phyloP scores from a whole-genome alignment of 2,329 filamentous ascomycete species.

The Graphiopsis chlorocephala region DNA sequence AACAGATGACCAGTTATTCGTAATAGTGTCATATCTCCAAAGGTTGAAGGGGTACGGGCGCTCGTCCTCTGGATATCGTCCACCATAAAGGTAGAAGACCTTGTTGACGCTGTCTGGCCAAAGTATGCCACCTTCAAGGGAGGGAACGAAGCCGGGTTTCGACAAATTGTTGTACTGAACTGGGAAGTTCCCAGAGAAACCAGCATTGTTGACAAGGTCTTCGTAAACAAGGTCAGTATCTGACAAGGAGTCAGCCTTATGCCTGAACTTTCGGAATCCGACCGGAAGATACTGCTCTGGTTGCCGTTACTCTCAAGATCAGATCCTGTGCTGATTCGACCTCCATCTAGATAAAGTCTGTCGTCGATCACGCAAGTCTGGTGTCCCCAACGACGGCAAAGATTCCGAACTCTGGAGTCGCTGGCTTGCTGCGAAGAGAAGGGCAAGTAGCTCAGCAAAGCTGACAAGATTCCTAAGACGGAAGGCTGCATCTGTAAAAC shows the following conservation, averaged over 20 bases:
- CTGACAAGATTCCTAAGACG: too few relatives aligned
- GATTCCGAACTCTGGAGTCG: not conserved
- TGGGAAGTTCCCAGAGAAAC: not conserved
- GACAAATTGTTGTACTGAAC: not conserved
- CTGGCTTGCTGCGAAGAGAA: not conserved
- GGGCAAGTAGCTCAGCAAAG: too few relatives aligned
- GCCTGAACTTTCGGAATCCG: too few relatives aligned
- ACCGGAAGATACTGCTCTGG: too few relatives aligned
- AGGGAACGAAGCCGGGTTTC: slow-evolving; percentile 48
- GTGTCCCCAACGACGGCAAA: slow-evolving; percentile 51
- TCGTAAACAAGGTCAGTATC: not conserved
- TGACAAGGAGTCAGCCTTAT: not conserved
- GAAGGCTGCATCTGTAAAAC: too few relatives aligned
- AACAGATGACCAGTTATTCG: slow-evolving; percentile 54
- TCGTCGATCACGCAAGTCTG: slow-evolving; percentile 60
- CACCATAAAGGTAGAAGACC: slow-evolving; percentile 61
- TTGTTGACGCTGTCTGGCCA: slow-evolving; percentile 64
- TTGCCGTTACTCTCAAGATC: too few relatives aligned
- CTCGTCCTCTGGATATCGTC: slow-evolving; percentile 49
- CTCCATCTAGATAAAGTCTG: slow-evolving; percentile 62
- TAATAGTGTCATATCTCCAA: slow-evolving; percentile 57
- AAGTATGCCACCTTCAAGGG: slow-evolving; percentile 48
- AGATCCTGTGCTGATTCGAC: too few relatives aligned
- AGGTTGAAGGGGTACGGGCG: slow-evolving; percentile 47
- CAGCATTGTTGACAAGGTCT: not conserved